Evolutionary conservation across 2,329 filamentous ascomycete genomes (phyloP).

Genomic region (Elsinoe perseae): DNA sequence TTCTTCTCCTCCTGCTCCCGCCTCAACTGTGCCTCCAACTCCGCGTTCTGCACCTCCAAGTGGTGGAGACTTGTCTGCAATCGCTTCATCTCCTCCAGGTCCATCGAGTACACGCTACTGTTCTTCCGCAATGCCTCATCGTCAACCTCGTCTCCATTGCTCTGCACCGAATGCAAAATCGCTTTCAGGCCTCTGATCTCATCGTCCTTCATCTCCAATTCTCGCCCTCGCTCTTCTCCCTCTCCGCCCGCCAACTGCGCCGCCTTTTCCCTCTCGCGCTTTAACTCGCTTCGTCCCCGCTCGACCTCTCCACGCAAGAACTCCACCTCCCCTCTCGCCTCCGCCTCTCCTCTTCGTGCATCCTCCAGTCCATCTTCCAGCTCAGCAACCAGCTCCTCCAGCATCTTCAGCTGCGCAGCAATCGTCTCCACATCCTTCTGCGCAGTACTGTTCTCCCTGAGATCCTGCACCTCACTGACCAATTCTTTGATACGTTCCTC

Average conservation of each 20-base stretch:
- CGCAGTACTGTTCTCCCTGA: conserved; percentile 68
- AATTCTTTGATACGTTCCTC: conserved; percentile 86
- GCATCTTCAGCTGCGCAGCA: conserved; percentile 81
- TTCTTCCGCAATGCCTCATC: conserved; percentile 48
- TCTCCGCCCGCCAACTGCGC: conserved; percentile 49
- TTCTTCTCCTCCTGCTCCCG: conserved; percentile 39
- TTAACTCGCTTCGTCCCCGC: conserved; percentile 76
- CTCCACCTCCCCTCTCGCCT: conserved; percentile 91
- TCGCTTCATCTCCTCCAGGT: conserved; percentile 46
- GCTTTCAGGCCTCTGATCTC: conserved; percentile 95
- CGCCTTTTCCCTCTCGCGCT: conserved; percentile 78
- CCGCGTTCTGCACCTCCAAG: conserved; percentile 19
- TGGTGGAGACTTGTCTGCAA: conserved; percentile 43
- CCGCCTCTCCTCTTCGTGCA: conserved; percentile 84
- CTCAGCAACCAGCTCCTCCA: conserved; percentile 93
- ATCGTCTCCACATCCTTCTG: conserved; percentile 88
- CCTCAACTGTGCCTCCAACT: conserved; percentile 19
- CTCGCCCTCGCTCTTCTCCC: conserved; percentile 36
- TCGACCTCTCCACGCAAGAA: conserved; percentile 93
- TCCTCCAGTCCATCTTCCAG: conserved; percentile 95
- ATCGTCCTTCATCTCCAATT: conserved; percentile 89
- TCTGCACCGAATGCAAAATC: conserved; percentile 78
- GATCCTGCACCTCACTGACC: conserved; percentile 65
- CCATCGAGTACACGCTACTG: conserved; percentile 59
- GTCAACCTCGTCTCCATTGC: conserved; percentile 2